Evolutionary conservation across 2,329 filamentous ascomycete species (phyloP).

Genomic region (Reticulascus tulasneorum): DNA sequence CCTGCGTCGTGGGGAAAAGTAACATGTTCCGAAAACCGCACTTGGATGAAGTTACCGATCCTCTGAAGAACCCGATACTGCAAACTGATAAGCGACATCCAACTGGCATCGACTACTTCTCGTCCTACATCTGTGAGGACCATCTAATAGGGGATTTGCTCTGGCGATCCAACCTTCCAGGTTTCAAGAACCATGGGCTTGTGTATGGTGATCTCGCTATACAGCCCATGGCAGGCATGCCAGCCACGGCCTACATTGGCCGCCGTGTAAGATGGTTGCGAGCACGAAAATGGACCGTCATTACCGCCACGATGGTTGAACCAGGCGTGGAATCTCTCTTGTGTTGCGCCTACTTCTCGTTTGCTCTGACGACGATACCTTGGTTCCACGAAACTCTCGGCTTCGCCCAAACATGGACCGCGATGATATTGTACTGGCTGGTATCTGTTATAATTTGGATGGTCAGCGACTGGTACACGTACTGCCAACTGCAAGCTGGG

Average conservation of each 20-base stretch:
- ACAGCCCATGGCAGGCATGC: constrained; percentile 83
- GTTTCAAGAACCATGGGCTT: constrained; percentile 75
- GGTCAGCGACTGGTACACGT: constrained; percentile 68
- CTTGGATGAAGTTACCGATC: constrained; percentile 67
- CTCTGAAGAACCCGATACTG: constrained; percentile 40
- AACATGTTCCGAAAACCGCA: constrained; percentile 98
- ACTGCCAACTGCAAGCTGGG: constrained; percentile 69
- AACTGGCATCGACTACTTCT: constrained; percentile 85
- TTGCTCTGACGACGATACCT: constrained; percentile 70
- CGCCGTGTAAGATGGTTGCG: constrained; percentile 86
- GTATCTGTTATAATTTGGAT: constrained; percentile 67
- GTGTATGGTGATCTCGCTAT: constrained; percentile 83
- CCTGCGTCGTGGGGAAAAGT: constrained; percentile 93
- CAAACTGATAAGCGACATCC: constrained; percentile 38
- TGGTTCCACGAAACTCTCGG: constrained; percentile 51
- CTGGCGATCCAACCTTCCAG: constrained; percentile 66
- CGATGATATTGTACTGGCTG: constrained; percentile 64
- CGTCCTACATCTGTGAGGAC: constrained; percentile 94
- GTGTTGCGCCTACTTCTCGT: constrained; percentile 77
- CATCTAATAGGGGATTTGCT: constrained; percentile 91
- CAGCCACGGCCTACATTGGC: constrained; percentile 70
- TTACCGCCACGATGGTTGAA: constrained; percentile 84
- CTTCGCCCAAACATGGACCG: constrained; percentile 62
- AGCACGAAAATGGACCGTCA: constrained; percentile 91
- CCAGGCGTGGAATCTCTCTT: constrained; percentile 86